Conservation (phyloP, 768 basidiomycete genomes). For the Boletus rubescentipes region DNA sequence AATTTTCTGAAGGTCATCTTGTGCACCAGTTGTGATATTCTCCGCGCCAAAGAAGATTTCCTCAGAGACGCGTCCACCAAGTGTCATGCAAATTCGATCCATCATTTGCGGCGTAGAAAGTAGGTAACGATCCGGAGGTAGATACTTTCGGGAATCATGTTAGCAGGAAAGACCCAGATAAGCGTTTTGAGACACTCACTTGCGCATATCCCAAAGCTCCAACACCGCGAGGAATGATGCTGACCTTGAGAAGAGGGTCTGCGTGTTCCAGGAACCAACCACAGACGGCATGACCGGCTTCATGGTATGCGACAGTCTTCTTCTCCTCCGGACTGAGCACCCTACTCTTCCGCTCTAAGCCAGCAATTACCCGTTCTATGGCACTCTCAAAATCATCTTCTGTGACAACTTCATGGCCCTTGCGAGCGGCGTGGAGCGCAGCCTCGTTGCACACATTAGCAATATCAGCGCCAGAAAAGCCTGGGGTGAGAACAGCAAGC, state of each 20-base stretch:
- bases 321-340: conserved; percentile 95
- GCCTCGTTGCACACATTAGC: conserved; percentile 99
- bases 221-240: conserved; percentile 95
- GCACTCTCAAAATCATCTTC: conserved; percentile 93
- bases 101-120: conserved; percentile 92
- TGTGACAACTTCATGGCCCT: conserved; percentile 71
- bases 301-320: conserved; percentile 98
- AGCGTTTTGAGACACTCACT: conserved; percentile 40
- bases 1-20: conserved; percentile 98
- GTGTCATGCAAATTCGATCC: conserved; percentile 97
- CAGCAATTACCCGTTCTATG: conserved; percentile 97
- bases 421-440: conserved; percentile 90
- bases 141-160: conserved; percentile 53
- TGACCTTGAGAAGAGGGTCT: conserved; percentile 94
- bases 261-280: conserved; percentile 99
- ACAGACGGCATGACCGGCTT: conserved; percentile 97
- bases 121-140: conserved; percentile 94
- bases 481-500: conserved; percentile 93
- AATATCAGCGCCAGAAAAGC: conserved; percentile 98
- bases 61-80: conserved; percentile 96
- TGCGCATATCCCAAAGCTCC: conserved; percentile 97
- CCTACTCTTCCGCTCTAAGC: conserved; percentile 92
- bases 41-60: conserved; percentile 94
- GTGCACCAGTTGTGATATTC: conserved; percentile 96
- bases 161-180: conserved; percentile 4